Evolutionary conservation across 2,329 filamentous ascomycete genomes (phyloP), one percentile per base, ranked within the genome.

Genomic region (Aspergillus ibericus): DNA sequence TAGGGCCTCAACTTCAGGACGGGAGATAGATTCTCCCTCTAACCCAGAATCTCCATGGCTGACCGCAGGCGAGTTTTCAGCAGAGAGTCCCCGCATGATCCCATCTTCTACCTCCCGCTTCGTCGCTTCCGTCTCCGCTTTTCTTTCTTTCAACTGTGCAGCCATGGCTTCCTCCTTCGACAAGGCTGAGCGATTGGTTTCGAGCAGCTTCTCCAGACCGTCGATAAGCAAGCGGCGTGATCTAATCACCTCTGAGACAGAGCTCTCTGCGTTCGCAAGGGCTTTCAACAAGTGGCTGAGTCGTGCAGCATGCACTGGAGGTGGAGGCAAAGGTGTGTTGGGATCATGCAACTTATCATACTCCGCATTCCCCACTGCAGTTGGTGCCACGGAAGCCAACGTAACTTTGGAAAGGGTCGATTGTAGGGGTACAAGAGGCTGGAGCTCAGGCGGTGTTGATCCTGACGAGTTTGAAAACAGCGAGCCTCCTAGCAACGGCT

Each of bases 231-330:
- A 84, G 64, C 86, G 85, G 13, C 95, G 88, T 2, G 92, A 91
- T 71, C 93, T 93, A 72, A 99, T 91, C 65, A 90, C 91, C 68
- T 96, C 92, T 2, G 90, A 88, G 1, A 98, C 90, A 0, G 93
- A 92, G 55, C 87, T 91, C 75, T 99, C 93, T 3, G 95, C 95
- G 63, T 86, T 91, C 18, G 92, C 91, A 16, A 99, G 83, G 6
- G 88, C 90, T 79, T 95, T 97, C 55, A 98, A 83, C n/a, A 99
- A 82, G 2, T 91, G 90, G 64, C 91, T 93, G 8, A 99, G 84
- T 27, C 92, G 89, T 13, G 93, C 93, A 1, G 95, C 95, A 70
- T 96, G 91, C 18, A 99, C 93, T 1, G 95, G 93, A 0, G 93
- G 88, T 0, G 92, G 89, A 0, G 93, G 92, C 1, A 88, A 80